A percentile compares a stretch with the other conserved stretches of the same genome.
Conservation (phyloP, 106 monocot genomes). For the Cymbidium sinense region DNA sequence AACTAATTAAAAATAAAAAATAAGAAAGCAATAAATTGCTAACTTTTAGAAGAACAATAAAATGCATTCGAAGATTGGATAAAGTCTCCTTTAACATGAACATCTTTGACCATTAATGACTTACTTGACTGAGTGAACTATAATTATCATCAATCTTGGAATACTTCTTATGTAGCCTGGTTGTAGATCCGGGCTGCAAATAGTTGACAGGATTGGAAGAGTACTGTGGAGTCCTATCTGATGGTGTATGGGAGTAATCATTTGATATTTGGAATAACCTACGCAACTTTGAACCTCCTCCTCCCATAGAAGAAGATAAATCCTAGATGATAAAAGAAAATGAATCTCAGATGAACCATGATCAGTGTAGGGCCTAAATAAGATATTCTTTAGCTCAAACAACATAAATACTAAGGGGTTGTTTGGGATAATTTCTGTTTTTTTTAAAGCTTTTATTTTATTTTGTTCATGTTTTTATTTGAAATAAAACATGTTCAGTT, state of each 20-base stretch:
- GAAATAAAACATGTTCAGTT: too few relatives aligned
- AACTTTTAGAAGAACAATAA: background rate
- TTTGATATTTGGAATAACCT: background rate
- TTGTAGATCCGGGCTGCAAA: conserved; percentile 15
- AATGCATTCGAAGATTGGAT: background rate
- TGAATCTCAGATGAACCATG: background rate
- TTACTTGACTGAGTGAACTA: conserved; percentile 41
- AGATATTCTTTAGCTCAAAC: background rate
- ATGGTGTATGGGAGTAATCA: background rate
- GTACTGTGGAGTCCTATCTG: conserved; percentile 19
- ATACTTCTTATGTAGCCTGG: conserved; percentile 40
- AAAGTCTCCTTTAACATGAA: background rate
- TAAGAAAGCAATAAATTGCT: background rate
- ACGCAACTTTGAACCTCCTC: conserved; percentile 3
- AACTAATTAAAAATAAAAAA: background rate
- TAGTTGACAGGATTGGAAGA: conserved; percentile 26
- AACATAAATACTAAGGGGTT: background rate
- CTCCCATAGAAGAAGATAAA: conserved; percentile 2
- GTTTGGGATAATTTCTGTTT: too few relatives aligned
- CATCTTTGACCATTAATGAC: background rate
- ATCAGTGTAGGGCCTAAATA: background rate
- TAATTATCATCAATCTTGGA: conserved; percentile 49
- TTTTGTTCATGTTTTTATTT: too few relatives aligned
- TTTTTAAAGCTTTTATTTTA: too few relatives aligned
- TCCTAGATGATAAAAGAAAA: background rate